phyloP scores from a whole-genome alignment of 1,139 yeast species.

The Blastobotrys capitulatus region DNA sequence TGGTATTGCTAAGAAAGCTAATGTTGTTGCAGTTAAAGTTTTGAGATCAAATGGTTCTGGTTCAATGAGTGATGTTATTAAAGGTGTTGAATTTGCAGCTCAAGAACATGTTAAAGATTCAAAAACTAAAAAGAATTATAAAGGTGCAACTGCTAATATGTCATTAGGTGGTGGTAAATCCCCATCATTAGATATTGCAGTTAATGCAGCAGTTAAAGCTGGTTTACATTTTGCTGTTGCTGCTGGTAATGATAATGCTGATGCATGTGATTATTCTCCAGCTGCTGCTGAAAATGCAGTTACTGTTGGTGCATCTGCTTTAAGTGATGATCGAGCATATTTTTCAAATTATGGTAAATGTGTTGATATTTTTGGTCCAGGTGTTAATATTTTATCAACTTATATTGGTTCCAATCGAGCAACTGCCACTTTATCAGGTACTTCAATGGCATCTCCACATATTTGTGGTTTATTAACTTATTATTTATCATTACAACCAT shows the following conservation, averaged over 20 bases:
- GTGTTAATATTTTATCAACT: slow-evolving; percentile 45
- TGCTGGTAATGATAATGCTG: slow-evolving; percentile 61
- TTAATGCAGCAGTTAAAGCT: slow-evolving; percentile 53
- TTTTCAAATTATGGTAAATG: slow-evolving; percentile 64
- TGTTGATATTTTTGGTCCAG: slow-evolving; percentile 62
- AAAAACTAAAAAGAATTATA: slow-evolving; percentile 42
- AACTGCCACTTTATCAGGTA: slow-evolving; percentile 90
- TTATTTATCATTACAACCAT: slow-evolving; percentile 89
- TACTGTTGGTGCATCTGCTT: slow-evolving; percentile 55
- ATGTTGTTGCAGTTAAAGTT: slow-evolving; percentile 54
- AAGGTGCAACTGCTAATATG: slow-evolving; percentile 56
- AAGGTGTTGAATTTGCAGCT: slow-evolving; percentile 43
- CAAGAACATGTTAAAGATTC: slow-evolving; percentile 33
- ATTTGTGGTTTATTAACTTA: slow-evolving; percentile 82
- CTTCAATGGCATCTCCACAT: slow-evolving; percentile 99
- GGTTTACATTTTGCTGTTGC: slow-evolving; percentile 62
- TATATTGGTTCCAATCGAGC: slow-evolving; percentile 82
- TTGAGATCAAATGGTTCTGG: slow-evolving; percentile 46
- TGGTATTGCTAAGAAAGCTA: slow-evolving; percentile 62
- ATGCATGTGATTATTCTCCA: slow-evolving; percentile 59
- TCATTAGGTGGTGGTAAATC: slow-evolving; percentile 60
- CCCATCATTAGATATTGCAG: slow-evolving; percentile 47
- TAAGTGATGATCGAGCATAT: slow-evolving; percentile 47
- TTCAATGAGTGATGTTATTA: slow-evolving; percentile 44
- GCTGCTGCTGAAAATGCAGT: slow-evolving; percentile 54